Percentiles rank a stretch among this genome's conserved stretches.
Evolutionary conservation across 163 green algal species (phyloP).

Genomic region (Chlamydomonas reinhardtii): DNA sequence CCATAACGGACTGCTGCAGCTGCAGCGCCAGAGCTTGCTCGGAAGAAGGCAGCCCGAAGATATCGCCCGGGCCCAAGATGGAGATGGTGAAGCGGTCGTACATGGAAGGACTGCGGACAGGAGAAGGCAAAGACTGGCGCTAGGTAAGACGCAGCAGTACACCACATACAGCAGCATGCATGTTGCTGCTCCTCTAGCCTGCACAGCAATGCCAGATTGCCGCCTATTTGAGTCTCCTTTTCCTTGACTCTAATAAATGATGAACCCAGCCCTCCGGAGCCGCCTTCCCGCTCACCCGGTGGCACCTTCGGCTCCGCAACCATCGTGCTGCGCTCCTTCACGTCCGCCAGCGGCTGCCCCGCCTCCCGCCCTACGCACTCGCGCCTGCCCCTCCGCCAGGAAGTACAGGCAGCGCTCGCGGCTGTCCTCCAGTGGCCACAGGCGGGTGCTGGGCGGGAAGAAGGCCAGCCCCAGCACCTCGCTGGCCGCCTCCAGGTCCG

Average conservation of each 20-base stretch:
- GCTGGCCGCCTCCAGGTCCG: conserved; percentile 31
- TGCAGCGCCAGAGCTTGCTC: conserved; percentile 30
- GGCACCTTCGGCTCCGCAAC: too few species aligned
- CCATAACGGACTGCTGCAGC: conserved; percentile 2
- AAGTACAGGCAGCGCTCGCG: conserved; percentile 42
- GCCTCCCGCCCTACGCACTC: background rate
- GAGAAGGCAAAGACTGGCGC: too few species aligned
- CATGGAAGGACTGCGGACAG: background rate
- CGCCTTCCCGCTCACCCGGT: too few species aligned
- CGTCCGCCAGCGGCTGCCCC: background rate
- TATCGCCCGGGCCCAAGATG: conserved; percentile 24
- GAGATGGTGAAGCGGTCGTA: conserved; percentile 45
- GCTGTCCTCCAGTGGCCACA: conserved; percentile 34
- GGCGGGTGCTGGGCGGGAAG: conserved; percentile 27
- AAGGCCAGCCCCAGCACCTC: conserved; percentile 43
- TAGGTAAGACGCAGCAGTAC: too few species aligned
- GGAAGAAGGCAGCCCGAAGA: conserved; percentile 35
- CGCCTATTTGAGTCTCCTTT: too few species aligned
- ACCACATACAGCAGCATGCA: too few species aligned
- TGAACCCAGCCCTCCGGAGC: too few species aligned
- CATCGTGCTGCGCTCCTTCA: too few species aligned
- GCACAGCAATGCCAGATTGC: too few species aligned
- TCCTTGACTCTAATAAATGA: too few species aligned
- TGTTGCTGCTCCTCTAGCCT: too few species aligned
- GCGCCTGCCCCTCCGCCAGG: conserved; percentile 30